Evolutionary conservation across 208 protist species (phyloP).

Genomic region (Hexamita inflata): DNA sequence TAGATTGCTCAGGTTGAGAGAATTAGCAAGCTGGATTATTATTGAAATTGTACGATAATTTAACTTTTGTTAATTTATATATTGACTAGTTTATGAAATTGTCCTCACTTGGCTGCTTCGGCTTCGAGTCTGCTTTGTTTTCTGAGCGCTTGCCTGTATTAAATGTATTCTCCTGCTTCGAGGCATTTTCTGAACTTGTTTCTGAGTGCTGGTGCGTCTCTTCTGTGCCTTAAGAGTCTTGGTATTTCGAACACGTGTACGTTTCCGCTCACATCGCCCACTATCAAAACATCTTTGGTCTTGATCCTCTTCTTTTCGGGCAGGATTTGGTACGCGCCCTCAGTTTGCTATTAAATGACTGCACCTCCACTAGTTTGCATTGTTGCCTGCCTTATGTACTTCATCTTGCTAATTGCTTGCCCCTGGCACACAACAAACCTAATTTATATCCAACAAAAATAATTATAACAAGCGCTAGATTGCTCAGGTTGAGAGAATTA

Average conservation of each 20-base stretch:
- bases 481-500: no score
- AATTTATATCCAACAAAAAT: no score
- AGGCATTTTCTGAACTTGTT: slow-evolving; percentile 4
- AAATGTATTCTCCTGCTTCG: background rate
- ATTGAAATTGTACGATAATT: no score
- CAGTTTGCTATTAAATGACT: background rate
- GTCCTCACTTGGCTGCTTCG: no score
- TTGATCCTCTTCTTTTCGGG: background rate
- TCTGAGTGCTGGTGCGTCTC: background rate
- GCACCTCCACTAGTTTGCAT: background rate
- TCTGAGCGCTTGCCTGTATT: background rate
- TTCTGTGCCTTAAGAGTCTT: background rate
- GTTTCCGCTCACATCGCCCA: slow-evolving; percentile 5
- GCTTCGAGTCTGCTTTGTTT: no score
- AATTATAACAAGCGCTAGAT: no score
- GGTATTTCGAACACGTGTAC: slow-evolving; percentile 21
- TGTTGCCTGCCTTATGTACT: slow-evolving; percentile 6
- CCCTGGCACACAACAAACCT: no score
- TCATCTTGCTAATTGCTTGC: no score
- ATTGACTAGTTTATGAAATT: no score
- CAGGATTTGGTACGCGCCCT: background rate
- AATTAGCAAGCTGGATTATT: no score
- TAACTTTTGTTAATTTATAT: no score
- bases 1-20: no score
- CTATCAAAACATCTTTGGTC: background rate